phyloP scores from a whole-genome alignment of 306 rosid species.

The Acacia acuminata region DNA sequence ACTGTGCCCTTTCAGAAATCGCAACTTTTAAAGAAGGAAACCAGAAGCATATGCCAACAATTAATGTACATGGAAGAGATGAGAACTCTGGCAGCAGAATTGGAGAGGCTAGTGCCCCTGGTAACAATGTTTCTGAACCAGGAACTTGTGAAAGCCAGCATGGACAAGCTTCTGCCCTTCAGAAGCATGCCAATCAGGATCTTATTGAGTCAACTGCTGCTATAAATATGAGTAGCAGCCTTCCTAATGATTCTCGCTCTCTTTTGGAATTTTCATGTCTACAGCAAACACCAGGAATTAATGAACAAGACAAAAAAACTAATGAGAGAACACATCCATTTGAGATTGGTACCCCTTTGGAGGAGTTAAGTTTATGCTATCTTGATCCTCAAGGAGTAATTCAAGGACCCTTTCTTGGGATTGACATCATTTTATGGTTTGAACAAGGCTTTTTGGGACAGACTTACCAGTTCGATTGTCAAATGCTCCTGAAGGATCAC shows the following conservation, averaged over 20 bases:
- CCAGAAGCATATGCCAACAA: conserved; percentile 27
- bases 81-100: conserved; percentile 25
- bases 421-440: conserved; percentile 72
- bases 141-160: conserved; percentile 36
- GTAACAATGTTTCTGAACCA: conserved; percentile 32
- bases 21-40: conserved; percentile 37
- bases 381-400: conserved; percentile 70
- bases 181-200: conserved; percentile 42
- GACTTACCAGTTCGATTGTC: conserved; percentile 65
- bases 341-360: conserved; percentile 44
- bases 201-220: conserved; percentile 32
- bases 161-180: conserved; percentile 35
- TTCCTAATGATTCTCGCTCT: conserved; percentile 48
- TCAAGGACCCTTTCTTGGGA: conserved; percentile 80
- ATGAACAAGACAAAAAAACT: conserved; percentile 41
- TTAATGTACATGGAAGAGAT: conserved; percentile 36
- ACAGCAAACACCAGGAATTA: conserved; percentile 37
- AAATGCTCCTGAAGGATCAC: conserved; percentile 61
- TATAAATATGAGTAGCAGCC: conserved; percentile 38
- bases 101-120: conserved; percentile 27
- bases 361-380: conserved; percentile 74
- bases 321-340: conserved; percentile 37
- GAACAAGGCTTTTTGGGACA: conserved; percentile 72
- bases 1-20: conserved; percentile 38
- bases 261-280: conserved; percentile 44